A percentile compares a stretch with the other conserved stretches of the same genome.
Conservation (phyloP, 1,139 yeast genomes). For the Magnusiomyces fungicola region DNA sequence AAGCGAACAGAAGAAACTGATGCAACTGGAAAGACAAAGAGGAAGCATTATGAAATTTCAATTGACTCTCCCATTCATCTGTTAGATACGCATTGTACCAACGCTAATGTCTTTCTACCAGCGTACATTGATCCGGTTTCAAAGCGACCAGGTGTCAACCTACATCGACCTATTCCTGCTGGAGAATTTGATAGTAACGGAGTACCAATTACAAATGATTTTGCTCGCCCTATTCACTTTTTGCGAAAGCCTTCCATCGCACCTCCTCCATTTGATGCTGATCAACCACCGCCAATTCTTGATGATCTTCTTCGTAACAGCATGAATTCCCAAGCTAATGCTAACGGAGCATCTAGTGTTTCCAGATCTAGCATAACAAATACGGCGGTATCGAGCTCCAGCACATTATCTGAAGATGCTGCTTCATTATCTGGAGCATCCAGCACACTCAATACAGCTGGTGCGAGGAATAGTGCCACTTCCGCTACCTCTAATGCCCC, state of each 20-base stretch:
- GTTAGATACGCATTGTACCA: slow-evolving; percentile 42
- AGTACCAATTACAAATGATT: slow-evolving; percentile 1
- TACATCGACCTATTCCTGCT: slow-evolving; percentile 12
- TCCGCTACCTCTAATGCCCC: too few species aligned
- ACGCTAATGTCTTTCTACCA: slow-evolving; percentile 34
- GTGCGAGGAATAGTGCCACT: too few species aligned
- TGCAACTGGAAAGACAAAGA: slow-evolving; percentile 20
- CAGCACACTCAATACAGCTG: too few species aligned
- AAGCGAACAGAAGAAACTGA: slow-evolving; percentile 45
- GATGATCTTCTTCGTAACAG: too few species aligned
- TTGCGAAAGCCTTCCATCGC: slow-evolving; percentile 38
- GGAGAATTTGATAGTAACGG: neutral
- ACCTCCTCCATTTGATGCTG: slow-evolving; percentile 42
- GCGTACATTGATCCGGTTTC: slow-evolving; percentile 26
- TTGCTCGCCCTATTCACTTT: slow-evolving; percentile 35
- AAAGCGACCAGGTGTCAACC: slow-evolving; percentile 11
- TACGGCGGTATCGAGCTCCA: too few species aligned
- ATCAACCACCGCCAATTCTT: slow-evolving; percentile 33
- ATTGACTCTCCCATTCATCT: slow-evolving; percentile 88
- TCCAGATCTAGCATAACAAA: too few species aligned
- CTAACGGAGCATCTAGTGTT: too few species aligned
- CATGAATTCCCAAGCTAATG: too few species aligned
- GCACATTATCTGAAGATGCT: too few species aligned
- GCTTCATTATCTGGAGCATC: too few species aligned
- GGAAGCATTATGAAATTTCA: slow-evolving; percentile 86